Evolutionary conservation across 2,329 filamentous ascomycete species (phyloP), one percentile per base, ranked within the genome.

Genomic region (Diaporthe citri): DNA sequence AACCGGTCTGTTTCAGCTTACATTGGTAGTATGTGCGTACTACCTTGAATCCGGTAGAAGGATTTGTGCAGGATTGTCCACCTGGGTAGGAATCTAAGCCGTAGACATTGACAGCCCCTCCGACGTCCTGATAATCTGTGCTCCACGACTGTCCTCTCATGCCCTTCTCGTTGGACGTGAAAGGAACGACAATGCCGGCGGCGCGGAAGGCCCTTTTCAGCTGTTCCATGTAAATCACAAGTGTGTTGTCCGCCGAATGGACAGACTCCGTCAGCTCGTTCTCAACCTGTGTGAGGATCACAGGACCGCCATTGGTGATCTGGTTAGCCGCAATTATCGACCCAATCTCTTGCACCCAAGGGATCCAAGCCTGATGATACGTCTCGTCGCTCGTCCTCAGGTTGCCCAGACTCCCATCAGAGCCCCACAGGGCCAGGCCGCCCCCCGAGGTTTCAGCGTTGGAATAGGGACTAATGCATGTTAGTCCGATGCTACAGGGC

Each of bases 21-120:
- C 88, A 90, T 76, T 90, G 85, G 75, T 88, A 87, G 77, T 90
- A 91, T 7, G 84, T 89, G 36, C 88, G 84, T 3, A 88, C 84
- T 1, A 90, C 80, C 39, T 82, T 86, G 78, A 89, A 90, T 1
- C 87, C 88, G 9, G 82, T 81, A 59, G 87, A 81, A 0, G 83
- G 83, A 71, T 90, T 88, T 1, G 85, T 88, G 78, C 88, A 90
- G 10, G 86, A 87, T 13, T 87, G 77, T 0, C 88, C 86, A 36
- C 85, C 86, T 0, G 86, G 85, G 73, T 88, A 88, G 52, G 80
- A 83, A 76, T 88, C 87, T 1, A 88, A 77, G 1, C 86, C 87
- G 66, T 88, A 88, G 10, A 88, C 77, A 75, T 90, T 84, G 31
- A 90, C 87, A 5, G 87, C 84, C 6, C 89, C 88, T n/a, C 88